Percentiles rank a stretch among this genome's conserved stretches.
These are phyloP conservation scores for Fraxinus dipetala DNA, from an alignment of 305 asterid species.

Conservation along the genomic window DNA sequence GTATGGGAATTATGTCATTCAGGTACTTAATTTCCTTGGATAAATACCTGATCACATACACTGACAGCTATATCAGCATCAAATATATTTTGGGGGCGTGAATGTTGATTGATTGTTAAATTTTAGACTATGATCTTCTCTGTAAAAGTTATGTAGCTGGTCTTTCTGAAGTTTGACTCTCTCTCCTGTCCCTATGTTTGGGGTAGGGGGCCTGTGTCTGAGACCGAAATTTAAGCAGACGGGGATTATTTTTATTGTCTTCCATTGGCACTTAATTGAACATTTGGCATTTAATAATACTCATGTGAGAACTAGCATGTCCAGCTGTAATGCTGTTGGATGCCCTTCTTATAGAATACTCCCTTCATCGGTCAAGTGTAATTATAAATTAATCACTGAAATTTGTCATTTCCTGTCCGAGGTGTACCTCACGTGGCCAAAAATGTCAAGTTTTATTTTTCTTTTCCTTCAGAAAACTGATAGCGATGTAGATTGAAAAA, in stretches of 20 bases:
- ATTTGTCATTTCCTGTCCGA: not conserved
- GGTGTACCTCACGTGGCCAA: not conserved
- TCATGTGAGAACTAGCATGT: too few relatives aligned
- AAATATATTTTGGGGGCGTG: not conserved
- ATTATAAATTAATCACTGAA: not conserved
- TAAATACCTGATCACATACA: not conserved
- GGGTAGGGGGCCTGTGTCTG: not conserved
- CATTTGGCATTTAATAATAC: not conserved
- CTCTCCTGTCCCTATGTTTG: not conserved
- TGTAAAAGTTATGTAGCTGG: not conserved
- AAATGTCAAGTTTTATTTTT: not conserved
- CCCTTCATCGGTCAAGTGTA: not conserved
- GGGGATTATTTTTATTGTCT: not conserved
- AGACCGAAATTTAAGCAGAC: not conserved
- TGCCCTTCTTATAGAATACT: not conserved
- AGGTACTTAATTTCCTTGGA: constrained; percentile 36
- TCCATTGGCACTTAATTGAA: not conserved
- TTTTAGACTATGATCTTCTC: not conserved
- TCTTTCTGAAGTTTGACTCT: not conserved
- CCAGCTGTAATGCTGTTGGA: not conserved
- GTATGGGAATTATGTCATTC: constrained; percentile 74
- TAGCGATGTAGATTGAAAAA: not conserved
- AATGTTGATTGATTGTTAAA: not conserved
- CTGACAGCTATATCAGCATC: not conserved
- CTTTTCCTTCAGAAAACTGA: not conserved